A percentile compares a stretch with the other conserved stretches of the same genome.
These are phyloP conservation scores for Dactylellina leptospora DNA, from an alignment of 2,329 filamentous ascomycete species.

Conservation along the genomic window DNA sequence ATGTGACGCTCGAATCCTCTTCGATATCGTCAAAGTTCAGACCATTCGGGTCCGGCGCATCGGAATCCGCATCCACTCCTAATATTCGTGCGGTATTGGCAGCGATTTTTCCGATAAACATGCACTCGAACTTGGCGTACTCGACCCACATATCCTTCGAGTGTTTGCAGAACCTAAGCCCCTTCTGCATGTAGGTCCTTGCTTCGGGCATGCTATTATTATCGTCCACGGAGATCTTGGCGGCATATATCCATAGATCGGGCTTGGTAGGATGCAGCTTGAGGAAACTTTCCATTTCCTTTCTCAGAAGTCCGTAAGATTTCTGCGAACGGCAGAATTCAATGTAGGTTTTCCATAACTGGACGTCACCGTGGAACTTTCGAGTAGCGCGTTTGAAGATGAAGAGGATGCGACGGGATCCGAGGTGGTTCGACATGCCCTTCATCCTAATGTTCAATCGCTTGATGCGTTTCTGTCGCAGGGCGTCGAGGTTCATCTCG, in stretches of 20 bases:
- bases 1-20: constrained; percentile 58
- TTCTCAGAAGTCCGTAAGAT: constrained; percentile 72
- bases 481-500: constrained; percentile 74
- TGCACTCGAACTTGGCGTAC: constrained; percentile 90
- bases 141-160: constrained; percentile 82
- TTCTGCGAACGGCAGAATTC: constrained; percentile 77
- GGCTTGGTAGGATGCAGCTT: constrained; percentile 85
- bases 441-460: constrained; percentile 75
- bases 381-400: constrained; percentile 86
- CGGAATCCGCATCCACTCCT: constrained; percentile 68
- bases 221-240: constrained; percentile 77
- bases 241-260: constrained; percentile 84
- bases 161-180: constrained; percentile 84
- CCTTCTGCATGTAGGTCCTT: constrained; percentile 85
- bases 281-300: constrained; percentile 73
- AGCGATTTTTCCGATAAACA: constrained; percentile 84
- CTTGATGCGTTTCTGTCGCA: constrained; percentile 83
- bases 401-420: constrained; percentile 84
- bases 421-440: constrained; percentile 71
- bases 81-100: constrained; percentile 25
- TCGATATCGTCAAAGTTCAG: constrained; percentile 61
- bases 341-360: constrained; percentile 90
- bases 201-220: constrained; percentile 89
- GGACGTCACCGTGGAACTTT: constrained; percentile 81
- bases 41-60: constrained; percentile 70